Evolutionary conservation across 164 flowering plant genomes (phyloP).

Genomic region (Dillenia turbinata): DNA sequence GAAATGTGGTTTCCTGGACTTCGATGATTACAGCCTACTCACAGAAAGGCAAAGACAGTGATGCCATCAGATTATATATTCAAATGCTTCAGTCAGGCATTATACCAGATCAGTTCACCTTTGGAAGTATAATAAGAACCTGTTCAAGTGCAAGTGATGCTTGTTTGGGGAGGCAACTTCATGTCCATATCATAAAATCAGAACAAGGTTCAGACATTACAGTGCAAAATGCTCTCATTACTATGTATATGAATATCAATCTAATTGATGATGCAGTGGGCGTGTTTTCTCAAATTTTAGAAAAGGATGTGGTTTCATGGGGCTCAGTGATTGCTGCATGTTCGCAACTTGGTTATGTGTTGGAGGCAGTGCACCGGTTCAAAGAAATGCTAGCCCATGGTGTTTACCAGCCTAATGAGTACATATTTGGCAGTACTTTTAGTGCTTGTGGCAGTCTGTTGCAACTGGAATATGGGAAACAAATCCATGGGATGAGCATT

Average conservation of each 20-base stretch:
- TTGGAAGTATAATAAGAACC: slow-evolving; percentile 52
- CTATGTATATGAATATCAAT: slow-evolving; percentile 56
- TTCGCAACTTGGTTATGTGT: slow-evolving; percentile 48
- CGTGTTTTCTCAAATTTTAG: slow-evolving; percentile 34
- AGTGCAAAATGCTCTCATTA: slow-evolving; percentile 60
- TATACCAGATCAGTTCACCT: slow-evolving; percentile 53
- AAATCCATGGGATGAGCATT: slow-evolving; percentile 54
- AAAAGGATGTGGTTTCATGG: slow-evolving; percentile 66
- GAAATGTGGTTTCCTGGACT: slow-evolving; percentile 70
- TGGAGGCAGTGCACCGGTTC: slow-evolving; percentile 45
- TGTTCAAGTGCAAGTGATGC: slow-evolving; percentile 34
- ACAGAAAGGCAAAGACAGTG: slow-evolving; percentile 35
- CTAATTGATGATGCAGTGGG: slow-evolving; percentile 35
- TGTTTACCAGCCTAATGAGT: slow-evolving; percentile 47
- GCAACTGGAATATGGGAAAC: slow-evolving; percentile 46
- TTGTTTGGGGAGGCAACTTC: slow-evolving; percentile 52
- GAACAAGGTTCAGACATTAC: slow-evolving; percentile 34
- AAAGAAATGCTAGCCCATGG: slow-evolving; percentile 43
- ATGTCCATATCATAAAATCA: slow-evolving; percentile 49
- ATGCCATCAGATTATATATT: slow-evolving; percentile 40
- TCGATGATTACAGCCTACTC: slow-evolving; percentile 62
- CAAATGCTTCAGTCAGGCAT: slow-evolving; percentile 43
- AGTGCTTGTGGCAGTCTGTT: slow-evolving; percentile 53
- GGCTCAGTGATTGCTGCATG: slow-evolving; percentile 64
- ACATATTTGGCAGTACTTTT: slow-evolving; percentile 61